Base-by-base conservation (phyloP, 352 stramenopile genomes). In the Pythium periplocum region DNA sequence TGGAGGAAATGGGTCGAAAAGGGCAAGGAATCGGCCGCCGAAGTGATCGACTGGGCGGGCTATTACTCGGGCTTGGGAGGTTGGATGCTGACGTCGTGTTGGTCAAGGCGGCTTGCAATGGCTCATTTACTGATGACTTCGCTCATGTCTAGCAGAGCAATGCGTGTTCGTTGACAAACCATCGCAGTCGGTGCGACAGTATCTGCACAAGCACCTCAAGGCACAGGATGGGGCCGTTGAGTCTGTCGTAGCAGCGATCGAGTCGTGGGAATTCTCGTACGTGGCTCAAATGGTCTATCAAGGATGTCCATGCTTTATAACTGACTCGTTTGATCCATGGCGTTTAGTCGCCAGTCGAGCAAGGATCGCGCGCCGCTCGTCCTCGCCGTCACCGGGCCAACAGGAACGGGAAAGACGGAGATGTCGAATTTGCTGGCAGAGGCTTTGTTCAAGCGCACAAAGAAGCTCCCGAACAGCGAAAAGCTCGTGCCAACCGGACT, bases 321-420 rank as follows among this genome's bases (percentile, higher is more conserved):
- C 34, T 42, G 12, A 37, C 4, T 57, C 8, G 45, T 38, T 54
- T 43, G 32, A 42, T 57, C 34, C 42, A 17, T 63, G 12, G 3
- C 2, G 47, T 12, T 44, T 61, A 89, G 74, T 38, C 66, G 74
- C 40, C 68, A 66, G 42, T 75, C 71, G 6, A 66, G 57, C 4
- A 85, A 80, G 36, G 75, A 91, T 39, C 73, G 78, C 6, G 65
- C 73, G 30, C 88, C 88, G 11, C 64, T 97, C 7, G 87, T 96
- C 42, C 55, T 97, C 45, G 88, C 88, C 4, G 78, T 97, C 54
- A 96, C 85, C 17, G 88, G 88, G 26, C 89, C 88, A 4, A 96
- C 88, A 1, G 88, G 88, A 12, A 91, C 83, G 4, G 88, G 88
- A n/a, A 97, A 97, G 68, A 96, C 87, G 11, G 87, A 96, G 55